Evolutionary conservation across 495 filamentous ascomycete species (phyloP).

Genomic region (Trichoderma parareesei): DNA sequence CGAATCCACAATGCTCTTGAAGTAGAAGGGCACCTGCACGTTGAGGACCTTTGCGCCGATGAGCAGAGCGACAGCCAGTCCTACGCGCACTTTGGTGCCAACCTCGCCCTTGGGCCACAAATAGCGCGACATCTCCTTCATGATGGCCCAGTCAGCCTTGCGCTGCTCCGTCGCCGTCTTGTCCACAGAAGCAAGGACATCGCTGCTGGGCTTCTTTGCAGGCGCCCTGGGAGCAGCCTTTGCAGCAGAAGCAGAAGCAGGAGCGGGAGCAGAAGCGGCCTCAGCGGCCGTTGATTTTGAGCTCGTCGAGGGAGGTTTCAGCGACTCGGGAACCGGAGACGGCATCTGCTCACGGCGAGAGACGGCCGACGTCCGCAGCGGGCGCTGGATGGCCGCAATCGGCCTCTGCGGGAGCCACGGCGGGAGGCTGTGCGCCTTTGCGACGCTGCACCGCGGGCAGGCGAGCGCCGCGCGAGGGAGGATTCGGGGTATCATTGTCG

Average conservation of each 20-base stretch:
- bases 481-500: conserved; percentile 11
- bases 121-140: conserved; percentile 94
- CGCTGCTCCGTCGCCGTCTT: conserved; percentile 75
- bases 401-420: conserved; percentile 12
- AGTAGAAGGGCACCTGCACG: conserved; percentile 97
- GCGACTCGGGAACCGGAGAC: background rate
- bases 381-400: background rate
- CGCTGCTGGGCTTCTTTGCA: conserved; percentile 18
- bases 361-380: conserved; percentile 9
- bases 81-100: conserved; percentile 75
- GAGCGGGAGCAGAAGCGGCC: background rate
- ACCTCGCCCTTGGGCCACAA: conserved; percentile 92
- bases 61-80: conserved; percentile 68
- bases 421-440: conserved; percentile 6
- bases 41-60: conserved; percentile 92
- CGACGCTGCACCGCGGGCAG: conserved; percentile 4
- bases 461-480: conserved; percentile 4
- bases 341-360: background rate
- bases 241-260: background rate
- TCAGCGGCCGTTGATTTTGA: background rate
- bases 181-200: conserved; percentile 34
- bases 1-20: conserved; percentile 91
- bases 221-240: background rate
- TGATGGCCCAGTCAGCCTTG: conserved; percentile 96
- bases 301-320: background rate